These are phyloP conservation scores for Acidiella bohemica DNA, from an alignment of 495 filamentous ascomycete species.

Conservation along the genomic window DNA sequence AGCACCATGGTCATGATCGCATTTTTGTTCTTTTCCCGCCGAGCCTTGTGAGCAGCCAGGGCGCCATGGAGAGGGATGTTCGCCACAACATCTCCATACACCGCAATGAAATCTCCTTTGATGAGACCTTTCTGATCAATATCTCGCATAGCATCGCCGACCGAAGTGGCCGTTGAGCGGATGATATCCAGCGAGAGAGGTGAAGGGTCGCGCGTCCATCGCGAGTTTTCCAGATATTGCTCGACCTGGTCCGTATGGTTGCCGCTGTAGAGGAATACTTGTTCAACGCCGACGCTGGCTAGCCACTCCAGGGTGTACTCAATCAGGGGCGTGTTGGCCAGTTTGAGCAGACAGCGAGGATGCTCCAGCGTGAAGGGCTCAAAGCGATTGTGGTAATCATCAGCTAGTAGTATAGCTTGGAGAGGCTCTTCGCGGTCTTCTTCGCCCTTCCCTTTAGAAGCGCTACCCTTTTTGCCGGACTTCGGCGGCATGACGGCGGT, in stretches of 20 bases:
- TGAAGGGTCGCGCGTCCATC: constrained; percentile 57
- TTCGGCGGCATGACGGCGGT: constrained; percentile 39
- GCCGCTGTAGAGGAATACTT: constrained; percentile 83
- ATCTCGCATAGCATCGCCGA: constrained; percentile 91
- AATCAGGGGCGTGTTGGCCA: constrained; percentile 88
- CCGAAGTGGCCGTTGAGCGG: constrained; percentile 71
- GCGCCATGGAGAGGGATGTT: constrained; percentile 72
- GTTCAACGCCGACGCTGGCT: constrained; percentile 79
- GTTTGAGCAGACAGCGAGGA: constrained; percentile 82
- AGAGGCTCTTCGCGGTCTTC: constrained; percentile 70
- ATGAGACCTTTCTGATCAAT: constrained; percentile 78
- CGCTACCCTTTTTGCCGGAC: constrained; percentile 45
- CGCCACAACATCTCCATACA: constrained; percentile 88
- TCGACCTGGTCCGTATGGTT: constrained; percentile 84
- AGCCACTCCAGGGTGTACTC: constrained; percentile 97
- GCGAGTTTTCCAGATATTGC: constrained; percentile 58
- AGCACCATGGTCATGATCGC: constrained; percentile 98
- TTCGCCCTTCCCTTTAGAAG: constrained; percentile 45
- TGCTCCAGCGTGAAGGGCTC: constrained; percentile 76
- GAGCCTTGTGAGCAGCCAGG: constrained; percentile 64
- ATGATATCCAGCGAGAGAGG: constrained; percentile 82
- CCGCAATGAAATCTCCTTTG: constrained; percentile 77
- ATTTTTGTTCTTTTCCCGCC: constrained; percentile 74
- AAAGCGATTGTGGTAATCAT: constrained; percentile 88
- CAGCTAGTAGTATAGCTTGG: constrained; percentile 86